Conservation (phyloP, 331 rosid genomes). For the Acacia pycnantha region DNA sequence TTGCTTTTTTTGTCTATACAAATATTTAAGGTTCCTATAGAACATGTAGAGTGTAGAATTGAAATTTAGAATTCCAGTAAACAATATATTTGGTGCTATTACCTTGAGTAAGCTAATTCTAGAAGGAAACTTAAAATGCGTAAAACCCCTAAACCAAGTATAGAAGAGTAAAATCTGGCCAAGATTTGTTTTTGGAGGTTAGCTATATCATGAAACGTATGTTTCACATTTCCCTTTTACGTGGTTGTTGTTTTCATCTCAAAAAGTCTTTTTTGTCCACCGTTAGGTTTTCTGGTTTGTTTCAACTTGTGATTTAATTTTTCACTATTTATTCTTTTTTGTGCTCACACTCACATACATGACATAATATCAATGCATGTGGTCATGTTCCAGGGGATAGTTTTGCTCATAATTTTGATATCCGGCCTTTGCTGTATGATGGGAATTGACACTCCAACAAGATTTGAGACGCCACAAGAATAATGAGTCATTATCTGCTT, state of each 20-base stretch:
- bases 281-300: background rate
- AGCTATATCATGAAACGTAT: background rate
- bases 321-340: background rate
- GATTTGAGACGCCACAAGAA: constrained; percentile 93
- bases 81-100: background rate
- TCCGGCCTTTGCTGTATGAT: constrained; percentile 99
- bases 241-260: constrained; percentile 5
- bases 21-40: background rate
- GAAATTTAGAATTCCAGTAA: background rate
- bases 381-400: constrained; percentile 67
- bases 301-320: background rate
- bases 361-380: constrained; percentile 24
- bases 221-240: background rate
- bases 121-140: background rate
- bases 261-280: background rate
- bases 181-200: background rate
- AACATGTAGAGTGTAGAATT: background rate
- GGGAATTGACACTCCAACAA: constrained; percentile 97
- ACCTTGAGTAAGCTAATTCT: background rate
- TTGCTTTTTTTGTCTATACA: background rate
- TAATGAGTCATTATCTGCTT: constrained; percentile 58
- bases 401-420: constrained; percentile 81
- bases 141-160: background rate
- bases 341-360: background rate
- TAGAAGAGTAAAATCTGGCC: background rate